Evolutionary conservation across 345 rosid species (phyloP).

Genomic region (Arabidopsis arenosa): DNA sequence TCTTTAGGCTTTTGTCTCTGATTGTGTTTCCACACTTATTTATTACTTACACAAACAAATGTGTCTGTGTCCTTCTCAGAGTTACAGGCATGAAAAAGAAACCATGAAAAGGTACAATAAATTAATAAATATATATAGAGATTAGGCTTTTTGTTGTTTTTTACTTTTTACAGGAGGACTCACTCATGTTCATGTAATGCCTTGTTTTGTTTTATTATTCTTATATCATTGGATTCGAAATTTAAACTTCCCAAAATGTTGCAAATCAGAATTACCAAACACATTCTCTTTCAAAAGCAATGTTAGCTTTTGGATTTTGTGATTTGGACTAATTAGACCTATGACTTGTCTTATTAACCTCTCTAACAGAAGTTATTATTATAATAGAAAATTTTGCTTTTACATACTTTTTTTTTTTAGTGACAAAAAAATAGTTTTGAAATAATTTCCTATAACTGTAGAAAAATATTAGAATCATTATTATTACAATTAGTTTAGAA

Average conservation of each 20-base stretch:
- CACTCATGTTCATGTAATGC: slow-evolving; percentile 35
- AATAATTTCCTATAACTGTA: too few relatives aligned
- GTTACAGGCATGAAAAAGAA: slow-evolving; percentile 41
- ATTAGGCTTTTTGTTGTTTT: slow-evolving; percentile 16
- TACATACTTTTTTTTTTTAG: too few relatives aligned
- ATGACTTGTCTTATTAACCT: background rate
- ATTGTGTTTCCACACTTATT: slow-evolving; percentile 41
- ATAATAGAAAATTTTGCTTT: too few relatives aligned
- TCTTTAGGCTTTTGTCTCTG: slow-evolving; percentile 44
- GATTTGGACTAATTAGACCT: slow-evolving; percentile 21
- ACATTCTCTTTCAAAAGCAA: slow-evolving; percentile 39
- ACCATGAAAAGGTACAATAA: slow-evolving; percentile 41
- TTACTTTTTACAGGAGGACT: background rate
- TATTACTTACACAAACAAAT: slow-evolving; percentile 22
- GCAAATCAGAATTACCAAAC: slow-evolving; percentile 27
- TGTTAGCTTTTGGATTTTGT: slow-evolving; percentile 41
- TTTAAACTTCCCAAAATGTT: slow-evolving; percentile 42
- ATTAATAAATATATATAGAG: background rate
- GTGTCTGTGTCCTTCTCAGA: slow-evolving; percentile 37
- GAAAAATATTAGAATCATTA: too few relatives aligned
- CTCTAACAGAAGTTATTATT: background rate
- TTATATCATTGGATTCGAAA: slow-evolving; percentile 47
- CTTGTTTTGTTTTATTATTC: slow-evolving; percentile 44
- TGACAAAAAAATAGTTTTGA: too few relatives aligned
- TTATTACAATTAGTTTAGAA: too few relatives aligned